Evolutionary conservation across 108 stramenopile genomes (phyloP).

Genomic region (Nannochloropsis salina): DNA sequence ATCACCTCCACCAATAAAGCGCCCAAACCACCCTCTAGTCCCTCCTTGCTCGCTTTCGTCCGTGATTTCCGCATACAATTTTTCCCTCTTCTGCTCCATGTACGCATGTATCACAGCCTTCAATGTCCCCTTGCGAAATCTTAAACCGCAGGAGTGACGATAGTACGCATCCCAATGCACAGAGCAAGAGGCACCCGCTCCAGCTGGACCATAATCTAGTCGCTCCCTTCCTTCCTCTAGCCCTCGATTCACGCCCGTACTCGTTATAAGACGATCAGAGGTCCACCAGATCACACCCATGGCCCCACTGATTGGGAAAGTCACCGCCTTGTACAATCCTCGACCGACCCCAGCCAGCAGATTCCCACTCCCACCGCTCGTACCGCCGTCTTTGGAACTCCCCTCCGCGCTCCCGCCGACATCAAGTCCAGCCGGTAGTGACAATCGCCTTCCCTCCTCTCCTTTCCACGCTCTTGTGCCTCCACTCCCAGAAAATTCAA

Average conservation of each 20-base stretch:
- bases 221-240: neutral
- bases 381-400: neutral
- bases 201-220: neutral
- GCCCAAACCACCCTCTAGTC: neutral
- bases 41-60: neutral
- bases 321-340: neutral
- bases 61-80: neutral
- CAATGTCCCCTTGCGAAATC: neutral
- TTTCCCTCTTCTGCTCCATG: slow-evolving; percentile 15
- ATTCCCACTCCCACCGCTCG: neutral
- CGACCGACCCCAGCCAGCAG: neutral
- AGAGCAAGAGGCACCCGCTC: neutral
- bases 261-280: neutral
- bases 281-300: slow-evolving; percentile 17
- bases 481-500: neutral
- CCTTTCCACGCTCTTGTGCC: neutral
- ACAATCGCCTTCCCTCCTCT: neutral
- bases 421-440: neutral
- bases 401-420: neutral
- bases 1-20: neutral
- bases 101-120: neutral
- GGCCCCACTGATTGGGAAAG: neutral
- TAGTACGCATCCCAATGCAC: neutral
- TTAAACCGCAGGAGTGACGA: neutral
- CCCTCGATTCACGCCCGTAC: neutral